Percentiles rank a stretch among this genome's conserved stretches.
phyloP scores from a whole-genome alignment of 305 asterid genomes.

The Fraxinus floribunda region DNA sequence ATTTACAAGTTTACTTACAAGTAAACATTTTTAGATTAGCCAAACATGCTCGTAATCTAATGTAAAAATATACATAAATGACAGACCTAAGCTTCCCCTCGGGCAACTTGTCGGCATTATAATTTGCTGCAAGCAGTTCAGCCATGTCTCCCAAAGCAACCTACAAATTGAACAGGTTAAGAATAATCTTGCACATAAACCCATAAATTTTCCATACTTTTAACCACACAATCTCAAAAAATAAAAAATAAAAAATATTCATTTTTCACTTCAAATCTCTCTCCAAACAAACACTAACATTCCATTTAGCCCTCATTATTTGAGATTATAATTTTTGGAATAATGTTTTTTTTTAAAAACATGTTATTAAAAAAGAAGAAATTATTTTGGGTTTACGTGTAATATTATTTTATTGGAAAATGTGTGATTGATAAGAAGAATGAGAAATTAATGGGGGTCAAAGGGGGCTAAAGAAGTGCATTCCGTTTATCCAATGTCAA shows the following conservation, averaged over 20 bases:
- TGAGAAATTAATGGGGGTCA: too few relatives aligned
- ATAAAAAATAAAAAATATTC: too few relatives aligned
- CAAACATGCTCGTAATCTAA: background rate
- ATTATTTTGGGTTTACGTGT: too few relatives aligned
- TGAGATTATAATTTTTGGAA: too few relatives aligned
- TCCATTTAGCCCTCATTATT: too few relatives aligned
- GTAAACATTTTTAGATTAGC: background rate
- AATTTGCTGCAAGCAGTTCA: conserved; percentile 58
- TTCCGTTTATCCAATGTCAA: background rate
- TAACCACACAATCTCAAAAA: background rate
- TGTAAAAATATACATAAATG: background rate
- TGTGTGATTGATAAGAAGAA: too few relatives aligned
- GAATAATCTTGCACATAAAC: background rate
- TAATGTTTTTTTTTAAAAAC: too few relatives aligned
- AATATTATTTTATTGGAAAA: too few relatives aligned
- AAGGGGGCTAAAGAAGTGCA: background rate
- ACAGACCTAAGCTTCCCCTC: conserved; percentile 75
- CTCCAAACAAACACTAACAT: background rate
- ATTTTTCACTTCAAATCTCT: background rate
- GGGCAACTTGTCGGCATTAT: conserved; percentile 73
- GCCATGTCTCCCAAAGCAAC: conserved; percentile 97
- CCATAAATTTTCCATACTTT: background rate
- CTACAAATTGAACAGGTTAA: conserved; percentile 34
- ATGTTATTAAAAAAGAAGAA: too few relatives aligned
- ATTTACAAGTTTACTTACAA: background rate